Evolutionary conservation across 2,329 filamentous ascomycete genomes (phyloP).

Genomic region (Penicillium sp.): DNA sequence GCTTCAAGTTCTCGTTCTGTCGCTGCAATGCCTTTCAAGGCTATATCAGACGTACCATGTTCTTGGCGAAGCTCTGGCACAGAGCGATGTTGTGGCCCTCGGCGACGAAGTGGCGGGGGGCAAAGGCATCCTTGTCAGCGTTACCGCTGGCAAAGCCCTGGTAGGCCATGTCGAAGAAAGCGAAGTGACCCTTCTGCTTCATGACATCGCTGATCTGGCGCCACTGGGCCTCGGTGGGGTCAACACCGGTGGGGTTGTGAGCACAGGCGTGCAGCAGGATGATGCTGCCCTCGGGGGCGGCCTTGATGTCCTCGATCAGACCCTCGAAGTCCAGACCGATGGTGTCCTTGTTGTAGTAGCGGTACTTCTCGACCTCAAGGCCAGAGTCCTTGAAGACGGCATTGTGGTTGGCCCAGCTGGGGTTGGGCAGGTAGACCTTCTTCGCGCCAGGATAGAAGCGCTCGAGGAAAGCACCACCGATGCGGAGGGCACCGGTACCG

Average conservation of each 20-base stretch:
- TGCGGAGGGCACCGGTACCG: slow-evolving; percentile 91
- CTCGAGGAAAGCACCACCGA: slow-evolving; percentile 90
- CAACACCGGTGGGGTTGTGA: slow-evolving; percentile 96
- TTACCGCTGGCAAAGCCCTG: slow-evolving; percentile 95
- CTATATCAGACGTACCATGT: slow-evolving; percentile 72
- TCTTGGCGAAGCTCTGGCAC: slow-evolving; percentile 97
- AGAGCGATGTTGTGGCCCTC: slow-evolving; percentile 88
- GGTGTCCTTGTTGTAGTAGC: slow-evolving; percentile 99
- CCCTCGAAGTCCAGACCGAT: slow-evolving; percentile 98
- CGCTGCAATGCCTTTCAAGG: not conserved
- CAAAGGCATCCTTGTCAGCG: slow-evolving; percentile 90
- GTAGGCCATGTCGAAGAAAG: slow-evolving; percentile 99
- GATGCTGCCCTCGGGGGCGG: slow-evolving; percentile 81
- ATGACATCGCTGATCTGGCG: slow-evolving; percentile 83
- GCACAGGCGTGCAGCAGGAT: slow-evolving; percentile 96
- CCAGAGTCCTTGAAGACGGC: slow-evolving; percentile 95
- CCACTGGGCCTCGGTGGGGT: slow-evolving; percentile 92
- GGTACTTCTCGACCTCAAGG: slow-evolving; percentile 89
- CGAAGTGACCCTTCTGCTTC: slow-evolving; percentile 84
- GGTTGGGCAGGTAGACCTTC: slow-evolving; percentile 94
- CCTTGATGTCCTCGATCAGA: slow-evolving; percentile 87
- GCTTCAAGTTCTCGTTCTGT: not conserved
- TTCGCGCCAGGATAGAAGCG: slow-evolving; percentile 90
- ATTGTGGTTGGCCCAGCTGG: slow-evolving; percentile 98
- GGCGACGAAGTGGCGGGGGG: slow-evolving; percentile 89